Percentiles rank a stretch among this genome's conserved stretches.
phyloP scores from a whole-genome alignment of 345 rosid species.

The Pugionium dolabratum region DNA sequence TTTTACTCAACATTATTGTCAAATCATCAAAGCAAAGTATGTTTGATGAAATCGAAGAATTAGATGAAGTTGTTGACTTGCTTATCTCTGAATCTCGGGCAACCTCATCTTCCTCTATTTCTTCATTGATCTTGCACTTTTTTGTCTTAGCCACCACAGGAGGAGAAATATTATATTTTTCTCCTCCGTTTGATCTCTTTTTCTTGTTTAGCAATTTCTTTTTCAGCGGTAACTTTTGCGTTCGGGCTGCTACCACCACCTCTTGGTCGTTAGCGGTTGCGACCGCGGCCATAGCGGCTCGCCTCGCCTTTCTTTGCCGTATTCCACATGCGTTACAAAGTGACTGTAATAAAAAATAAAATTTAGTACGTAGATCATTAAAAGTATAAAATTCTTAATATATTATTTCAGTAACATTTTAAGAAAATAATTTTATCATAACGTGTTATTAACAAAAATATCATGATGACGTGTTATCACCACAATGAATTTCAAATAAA shows the following conservation, averaged over 20 bases:
- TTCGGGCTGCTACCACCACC: constrained; percentile 1
- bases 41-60: constrained; percentile 39
- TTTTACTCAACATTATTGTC: constrained; percentile 62
- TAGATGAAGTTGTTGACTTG: constrained; percentile 35
- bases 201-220: constrained; percentile 50
- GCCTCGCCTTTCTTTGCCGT: constrained; percentile 82
- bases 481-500: too few relatives aligned
- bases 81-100: constrained; percentile 29
- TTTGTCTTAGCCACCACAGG: constrained; percentile 27
- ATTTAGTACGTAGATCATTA: not conserved
- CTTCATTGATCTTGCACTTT: constrained; percentile 36
- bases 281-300: constrained; percentile 63
- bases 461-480: too few relatives aligned
- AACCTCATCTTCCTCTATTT: not conserved
- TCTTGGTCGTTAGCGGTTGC: constrained; percentile 33
- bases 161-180: constrained; percentile 21
- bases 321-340: constrained; percentile 96
- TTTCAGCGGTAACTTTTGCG: constrained; percentile 26
- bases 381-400: too few relatives aligned
- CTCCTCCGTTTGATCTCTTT: constrained; percentile 34
- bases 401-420: too few relatives aligned
- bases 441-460: too few relatives aligned
- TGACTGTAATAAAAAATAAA: constrained; percentile 51
- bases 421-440: too few relatives aligned
- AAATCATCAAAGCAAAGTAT: constrained; percentile 75